Conservation (phyloP, 2,329 filamentous ascomycete genomes). For the Trichothecium sympodiale region DNA sequence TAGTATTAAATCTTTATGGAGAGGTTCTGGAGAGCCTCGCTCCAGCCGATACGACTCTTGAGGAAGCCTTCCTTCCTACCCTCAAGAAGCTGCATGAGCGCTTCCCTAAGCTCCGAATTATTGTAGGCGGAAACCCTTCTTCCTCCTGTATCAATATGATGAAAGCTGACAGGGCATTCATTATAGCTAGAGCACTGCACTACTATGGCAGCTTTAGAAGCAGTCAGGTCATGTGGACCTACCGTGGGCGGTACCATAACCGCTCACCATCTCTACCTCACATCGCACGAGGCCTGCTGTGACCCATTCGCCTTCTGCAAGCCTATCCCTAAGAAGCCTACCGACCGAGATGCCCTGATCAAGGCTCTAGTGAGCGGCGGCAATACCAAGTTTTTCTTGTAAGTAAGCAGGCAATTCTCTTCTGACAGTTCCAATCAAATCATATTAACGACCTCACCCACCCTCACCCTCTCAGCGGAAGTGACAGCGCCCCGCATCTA, state of each 20-base stretch:
- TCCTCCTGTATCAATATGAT: too few species aligned
- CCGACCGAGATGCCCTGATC: slow-evolving; percentile 62
- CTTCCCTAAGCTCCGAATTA: slow-evolving; percentile 62
- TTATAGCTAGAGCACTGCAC: slow-evolving; percentile 72
- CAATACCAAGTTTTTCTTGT: slow-evolving; percentile 62
- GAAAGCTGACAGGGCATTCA: too few species aligned
- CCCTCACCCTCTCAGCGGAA: slow-evolving; percentile 32
- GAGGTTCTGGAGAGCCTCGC: slow-evolving; percentile 50
- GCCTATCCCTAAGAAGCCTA: slow-evolving; percentile 64
- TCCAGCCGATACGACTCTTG: slow-evolving; percentile 32
- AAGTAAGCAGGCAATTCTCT: slow-evolving; percentile 18
- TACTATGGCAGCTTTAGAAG: slow-evolving; percentile 67
- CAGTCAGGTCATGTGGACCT: slow-evolving; percentile 65
- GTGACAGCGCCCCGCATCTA: slow-evolving; percentile 55
- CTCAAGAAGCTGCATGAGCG: slow-evolving; percentile 59
- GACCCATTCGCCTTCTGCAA: slow-evolving; percentile 57
- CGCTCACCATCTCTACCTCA: slow-evolving; percentile 74
- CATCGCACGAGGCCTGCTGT: slow-evolving; percentile 58
- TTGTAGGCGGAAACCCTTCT: too few species aligned
- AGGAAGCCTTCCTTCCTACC: slow-evolving; percentile 64
- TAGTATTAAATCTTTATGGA: slow-evolving; percentile 83
- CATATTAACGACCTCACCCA: too few species aligned
- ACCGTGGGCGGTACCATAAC: slow-evolving; percentile 70
- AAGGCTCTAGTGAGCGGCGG: slow-evolving; percentile 49
- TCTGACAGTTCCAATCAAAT: too few species aligned